Conservation (phyloP, 768 basidiomycete genomes). For the Gautieria morchelliformis region DNA sequence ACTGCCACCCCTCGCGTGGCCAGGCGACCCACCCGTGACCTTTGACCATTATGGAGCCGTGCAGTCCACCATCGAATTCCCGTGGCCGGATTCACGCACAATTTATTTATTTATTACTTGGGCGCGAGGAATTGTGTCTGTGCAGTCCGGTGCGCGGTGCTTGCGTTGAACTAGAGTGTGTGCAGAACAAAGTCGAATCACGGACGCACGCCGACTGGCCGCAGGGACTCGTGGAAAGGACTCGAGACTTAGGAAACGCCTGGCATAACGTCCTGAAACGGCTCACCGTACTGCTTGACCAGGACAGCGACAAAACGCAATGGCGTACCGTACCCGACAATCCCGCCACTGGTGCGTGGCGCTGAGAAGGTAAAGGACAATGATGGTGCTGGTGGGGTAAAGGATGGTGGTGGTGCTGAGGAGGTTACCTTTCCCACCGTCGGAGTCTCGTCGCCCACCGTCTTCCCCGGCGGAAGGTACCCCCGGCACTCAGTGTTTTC, state of each 20-base stretch:
- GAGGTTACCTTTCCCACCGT: too few relatives aligned
- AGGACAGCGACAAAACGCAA: slow-evolving; percentile 83
- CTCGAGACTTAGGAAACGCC: slow-evolving; percentile 46
- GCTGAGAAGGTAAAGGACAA: too few relatives aligned
- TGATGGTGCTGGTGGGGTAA: too few relatives aligned
- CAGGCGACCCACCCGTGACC: too few relatives aligned
- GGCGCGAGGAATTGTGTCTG: neutral
- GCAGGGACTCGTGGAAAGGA: slow-evolving; percentile 46
- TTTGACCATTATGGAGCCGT: too few relatives aligned
- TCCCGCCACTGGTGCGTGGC: neutral
- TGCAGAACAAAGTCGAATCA: slow-evolving; percentile 61
- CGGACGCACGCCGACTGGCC: slow-evolving; percentile 61
- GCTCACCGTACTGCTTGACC: slow-evolving; percentile 70
- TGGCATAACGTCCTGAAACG: slow-evolving; percentile 66
- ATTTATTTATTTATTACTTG: neutral
- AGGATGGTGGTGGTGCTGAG: too few relatives aligned
- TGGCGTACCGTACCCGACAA: slow-evolving; percentile 40
- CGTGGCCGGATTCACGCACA: slow-evolving; percentile 15
- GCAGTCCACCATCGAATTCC: too few relatives aligned
- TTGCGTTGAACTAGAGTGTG: slow-evolving; percentile 70
- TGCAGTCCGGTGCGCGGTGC: slow-evolving; percentile 77
- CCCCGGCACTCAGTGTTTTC: too few relatives aligned
- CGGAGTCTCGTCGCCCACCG: too few relatives aligned
- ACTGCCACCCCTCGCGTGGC: too few relatives aligned
- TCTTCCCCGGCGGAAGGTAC: too few relatives aligned